A percentile compares a stretch with the other conserved stretches of the same genome.
Evolutionary conservation across 78 protist genomes (phyloP).

Genomic region (Chrysochromulina tobinii): DNA sequence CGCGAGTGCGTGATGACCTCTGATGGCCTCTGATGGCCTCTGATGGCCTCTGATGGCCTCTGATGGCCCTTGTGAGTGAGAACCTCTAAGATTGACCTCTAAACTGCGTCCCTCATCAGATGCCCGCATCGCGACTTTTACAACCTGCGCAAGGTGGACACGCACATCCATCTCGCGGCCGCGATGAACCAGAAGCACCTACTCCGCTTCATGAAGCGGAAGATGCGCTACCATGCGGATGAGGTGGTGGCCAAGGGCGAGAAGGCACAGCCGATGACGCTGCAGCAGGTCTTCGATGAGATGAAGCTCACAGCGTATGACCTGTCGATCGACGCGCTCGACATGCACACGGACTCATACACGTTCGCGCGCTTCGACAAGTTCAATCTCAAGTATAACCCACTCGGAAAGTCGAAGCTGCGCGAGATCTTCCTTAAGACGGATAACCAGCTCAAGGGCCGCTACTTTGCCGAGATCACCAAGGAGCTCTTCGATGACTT

Average conservation of each 20-base stretch:
- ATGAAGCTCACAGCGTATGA: slow-evolving; percentile 71
- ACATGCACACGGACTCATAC: slow-evolving; percentile 77
- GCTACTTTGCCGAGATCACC: slow-evolving; percentile 91
- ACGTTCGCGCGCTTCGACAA: slow-evolving; percentile 87
- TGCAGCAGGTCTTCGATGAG: slow-evolving; percentile 56
- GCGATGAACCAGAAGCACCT: slow-evolving; percentile 94
- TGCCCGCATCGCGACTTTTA: slow-evolving; percentile 93
- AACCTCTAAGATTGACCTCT: too few relatives aligned
- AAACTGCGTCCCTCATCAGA: too few relatives aligned
- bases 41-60: too few relatives aligned
- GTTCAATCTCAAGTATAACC: slow-evolving; percentile 94
- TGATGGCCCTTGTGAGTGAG: too few relatives aligned
- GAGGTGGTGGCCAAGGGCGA: slow-evolving; percentile 64
- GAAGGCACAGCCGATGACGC: slow-evolving; percentile 81
- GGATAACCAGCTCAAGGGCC: slow-evolving; percentile 85
- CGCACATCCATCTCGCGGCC: slow-evolving; percentile 93
- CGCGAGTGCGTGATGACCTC: background rate
- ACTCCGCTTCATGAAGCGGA: slow-evolving; percentile 90
- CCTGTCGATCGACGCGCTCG: slow-evolving; percentile 88
- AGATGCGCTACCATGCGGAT: slow-evolving; percentile 58
- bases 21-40: too few relatives aligned
- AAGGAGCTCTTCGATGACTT: slow-evolving; percentile 83
- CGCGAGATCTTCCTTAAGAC: slow-evolving; percentile 96
- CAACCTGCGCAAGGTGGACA: slow-evolving; percentile 95
- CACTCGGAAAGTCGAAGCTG: slow-evolving; percentile 77